Base-by-base conservation (phyloP, 768 basidiomycete species). In the Amanita polypyramis region DNA sequence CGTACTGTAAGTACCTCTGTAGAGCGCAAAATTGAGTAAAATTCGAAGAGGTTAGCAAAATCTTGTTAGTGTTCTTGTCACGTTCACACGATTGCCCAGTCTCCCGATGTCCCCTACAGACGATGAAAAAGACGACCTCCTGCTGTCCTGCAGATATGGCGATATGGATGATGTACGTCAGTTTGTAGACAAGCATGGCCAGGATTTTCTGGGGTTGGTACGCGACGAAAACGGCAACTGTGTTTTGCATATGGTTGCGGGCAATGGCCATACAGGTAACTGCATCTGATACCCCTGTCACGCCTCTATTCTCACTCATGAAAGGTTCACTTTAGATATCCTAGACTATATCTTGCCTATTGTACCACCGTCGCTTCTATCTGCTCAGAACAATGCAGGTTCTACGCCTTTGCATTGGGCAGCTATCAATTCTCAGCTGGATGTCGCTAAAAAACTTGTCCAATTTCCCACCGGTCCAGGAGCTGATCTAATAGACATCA, bases 361-460 rank as follows among this genome's bases (percentile, higher is more conserved):
- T 46, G 50, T 75, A 5, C 67, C 75, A 12, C 60, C 82, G 9
- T 61, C 73, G 2, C 63, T 89, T 5, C 58, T 92, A 17, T 65
- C 79, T 2, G 66, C 70, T 0, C 76, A 75, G 51, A 97, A 96
- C 59, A 62, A 61, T 23, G 73, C 86, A 0, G 73, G 79, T 44
- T 94, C 93, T 20, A 94, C 88, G 2, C 75, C 94, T 5, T 65
- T 96, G 5, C 94, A 97, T 58, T 96, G 93, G 93, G 92, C 93
- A 0, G 79, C 86, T 2, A 62, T 92, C 34, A 97, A 96, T 62
- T 68, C 74, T 2, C 93, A 94, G 55, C 75, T 95, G 2, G 59
- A 64, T 5, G 60, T 80, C 40, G 72, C 75, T 1, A 72, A 81
- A 60, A 70, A 67, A 30, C 75, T 91, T 25, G 76, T 90, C 9